Conservation (phyloP, 805 yeast species). For the Starmerella floris region DNA sequence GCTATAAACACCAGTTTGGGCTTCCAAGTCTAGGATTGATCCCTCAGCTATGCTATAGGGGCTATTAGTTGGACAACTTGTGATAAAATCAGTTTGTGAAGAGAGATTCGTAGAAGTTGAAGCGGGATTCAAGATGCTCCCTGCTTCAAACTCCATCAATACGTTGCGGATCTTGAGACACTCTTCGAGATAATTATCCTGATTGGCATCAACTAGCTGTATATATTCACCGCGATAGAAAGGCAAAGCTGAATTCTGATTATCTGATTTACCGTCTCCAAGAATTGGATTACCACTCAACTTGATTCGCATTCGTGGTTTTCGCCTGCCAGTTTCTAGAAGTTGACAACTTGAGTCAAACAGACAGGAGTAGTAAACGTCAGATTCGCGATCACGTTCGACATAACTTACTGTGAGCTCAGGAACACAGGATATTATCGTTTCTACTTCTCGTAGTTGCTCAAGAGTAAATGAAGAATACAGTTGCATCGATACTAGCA, state of each 20-base stretch:
- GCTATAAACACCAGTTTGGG: neutral
- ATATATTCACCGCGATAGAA: conserved; percentile 71
- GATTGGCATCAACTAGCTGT: conserved; percentile 73
- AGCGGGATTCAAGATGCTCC: neutral
- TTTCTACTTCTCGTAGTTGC: conserved; percentile 61
- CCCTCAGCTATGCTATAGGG: conserved; percentile 23
- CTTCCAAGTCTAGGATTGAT: neutral
- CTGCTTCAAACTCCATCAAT: conserved; percentile 62
- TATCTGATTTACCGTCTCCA: conserved; percentile 78
- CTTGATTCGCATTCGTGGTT: conserved; percentile 49
- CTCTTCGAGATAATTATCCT: conserved; percentile 70
- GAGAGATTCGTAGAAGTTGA: neutral
- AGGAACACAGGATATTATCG: conserved; percentile 70
- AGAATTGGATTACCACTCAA: conserved; percentile 70
- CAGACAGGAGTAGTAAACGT: conserved; percentile 44
- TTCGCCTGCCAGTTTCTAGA: conserved; percentile 42
- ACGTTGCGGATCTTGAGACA: conserved; percentile 66
- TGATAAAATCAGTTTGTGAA: neutral
- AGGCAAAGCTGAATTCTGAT: conserved; percentile 62
- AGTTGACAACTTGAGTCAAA: conserved; percentile 61
- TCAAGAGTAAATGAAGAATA: conserved; percentile 56
- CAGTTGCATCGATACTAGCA: conserved; percentile 79
- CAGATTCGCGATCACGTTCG: conserved; percentile 26
- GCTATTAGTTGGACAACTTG: conserved; percentile 22
- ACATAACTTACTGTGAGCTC: conserved; percentile 40